Conservation (phyloP, 1,284 basidiomycete species). For the Pholiota adiposa region DNA sequence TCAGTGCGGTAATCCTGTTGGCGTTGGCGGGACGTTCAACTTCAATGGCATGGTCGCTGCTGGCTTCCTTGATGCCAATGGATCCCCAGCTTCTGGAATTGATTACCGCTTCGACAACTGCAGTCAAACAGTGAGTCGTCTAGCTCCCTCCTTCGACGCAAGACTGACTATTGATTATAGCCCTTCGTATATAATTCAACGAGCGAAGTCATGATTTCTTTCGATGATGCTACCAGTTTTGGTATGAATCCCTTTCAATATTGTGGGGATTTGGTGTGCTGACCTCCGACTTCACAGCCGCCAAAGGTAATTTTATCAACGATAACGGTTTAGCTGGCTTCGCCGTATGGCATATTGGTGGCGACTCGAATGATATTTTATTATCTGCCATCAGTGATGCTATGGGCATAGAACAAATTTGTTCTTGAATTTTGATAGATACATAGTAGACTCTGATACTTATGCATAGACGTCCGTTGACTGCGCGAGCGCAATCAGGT, state of each 20-base stretch:
- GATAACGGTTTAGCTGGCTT: slow-evolving; percentile 51
- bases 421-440: too few species aligned
- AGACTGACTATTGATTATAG: slow-evolving; percentile 36
- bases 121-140: slow-evolving; percentile 69
- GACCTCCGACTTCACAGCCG: slow-evolving; percentile 27
- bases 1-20: slow-evolving; percentile 41
- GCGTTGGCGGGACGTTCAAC: slow-evolving; percentile 51
- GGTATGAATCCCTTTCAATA: slow-evolving; percentile 25
- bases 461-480: slow-evolving; percentile 2
- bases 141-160: background rate
- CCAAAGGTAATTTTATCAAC: slow-evolving; percentile 47
- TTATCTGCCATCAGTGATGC: slow-evolving; percentile 45
- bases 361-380: slow-evolving; percentile 54
- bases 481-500: background rate
- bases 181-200: slow-evolving; percentile 67
- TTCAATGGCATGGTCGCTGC: slow-evolving; percentile 60
- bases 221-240: slow-evolving; percentile 49
- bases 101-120: slow-evolving; percentile 61
- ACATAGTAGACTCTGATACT: background rate
- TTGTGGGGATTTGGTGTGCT: background rate
- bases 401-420: slow-evolving; percentile 29
- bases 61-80: slow-evolving; percentile 56
- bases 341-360: slow-evolving; percentile 57
- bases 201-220: slow-evolving; percentile 61
- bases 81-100: slow-evolving; percentile 52